Conservation (phyloP, 345 rosid species). For the Pistacia integerrima region DNA sequence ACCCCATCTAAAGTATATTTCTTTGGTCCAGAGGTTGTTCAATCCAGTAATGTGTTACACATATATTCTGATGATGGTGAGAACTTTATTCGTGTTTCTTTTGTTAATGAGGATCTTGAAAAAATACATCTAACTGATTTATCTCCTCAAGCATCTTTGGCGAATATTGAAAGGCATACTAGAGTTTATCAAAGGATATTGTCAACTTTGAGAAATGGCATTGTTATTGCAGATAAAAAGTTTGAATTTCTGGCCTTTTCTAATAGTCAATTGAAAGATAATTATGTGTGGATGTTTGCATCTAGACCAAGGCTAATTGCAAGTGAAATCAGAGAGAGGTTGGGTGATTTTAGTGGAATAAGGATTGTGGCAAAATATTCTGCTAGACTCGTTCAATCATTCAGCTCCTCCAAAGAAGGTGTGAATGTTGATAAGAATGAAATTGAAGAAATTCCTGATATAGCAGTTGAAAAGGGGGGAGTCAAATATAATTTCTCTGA, state of each 20-base stretch:
- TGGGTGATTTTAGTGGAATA: slow-evolving; percentile 44
- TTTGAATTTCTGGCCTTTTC: slow-evolving; percentile 70
- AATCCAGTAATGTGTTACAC: slow-evolving; percentile 57
- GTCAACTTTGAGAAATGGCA: slow-evolving; percentile 45
- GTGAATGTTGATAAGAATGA: slow-evolving; percentile 35
- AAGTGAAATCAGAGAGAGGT: slow-evolving; percentile 39
- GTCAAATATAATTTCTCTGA: slow-evolving; percentile 40
- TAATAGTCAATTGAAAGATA: slow-evolving; percentile 48
- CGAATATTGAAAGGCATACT: slow-evolving; percentile 21
- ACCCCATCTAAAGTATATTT: slow-evolving; percentile 55
- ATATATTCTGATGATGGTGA: slow-evolving; percentile 35
- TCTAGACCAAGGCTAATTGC: slow-evolving; percentile 27
- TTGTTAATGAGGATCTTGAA: slow-evolving; percentile 52
- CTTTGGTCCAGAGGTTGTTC: slow-evolving; percentile 52
- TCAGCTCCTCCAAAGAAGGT: slow-evolving; percentile 58
- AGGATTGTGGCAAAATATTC: slow-evolving; percentile 60
- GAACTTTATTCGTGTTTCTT: slow-evolving; percentile 52
- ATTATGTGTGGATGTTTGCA: slow-evolving; percentile 56
- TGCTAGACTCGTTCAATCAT: slow-evolving; percentile 48
- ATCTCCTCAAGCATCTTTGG: slow-evolving; percentile 11
- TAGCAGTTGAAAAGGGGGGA: slow-evolving; percentile 25
- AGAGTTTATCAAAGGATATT: slow-evolving; percentile 44
- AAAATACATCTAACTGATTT: slow-evolving; percentile 30
- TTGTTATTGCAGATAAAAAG: slow-evolving; percentile 36
- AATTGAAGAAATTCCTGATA: slow-evolving; percentile 49